Base-by-base conservation (phyloP, 768 basidiomycete genomes). In the Sporobolomyces pararoseus region DNA sequence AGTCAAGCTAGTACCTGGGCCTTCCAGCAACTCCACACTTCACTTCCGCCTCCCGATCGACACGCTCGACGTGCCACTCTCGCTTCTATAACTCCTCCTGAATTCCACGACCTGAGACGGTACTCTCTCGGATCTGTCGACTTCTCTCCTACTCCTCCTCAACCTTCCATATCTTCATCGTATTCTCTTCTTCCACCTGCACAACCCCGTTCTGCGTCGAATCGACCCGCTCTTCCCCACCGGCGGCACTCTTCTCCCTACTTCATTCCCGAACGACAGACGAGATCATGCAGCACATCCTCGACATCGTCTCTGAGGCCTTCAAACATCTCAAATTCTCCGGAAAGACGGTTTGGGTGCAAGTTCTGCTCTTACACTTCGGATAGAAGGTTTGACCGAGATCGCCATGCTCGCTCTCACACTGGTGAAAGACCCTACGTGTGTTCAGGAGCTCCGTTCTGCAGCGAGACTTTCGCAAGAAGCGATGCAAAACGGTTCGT, bases 81-180 rank as follows among this genome's bases (percentile, higher is more conserved):
- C 5, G 34, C 54, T 35, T 35, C 54, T n/a, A 14, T 55, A 4
- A 14, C 19, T 4, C 54, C 35, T 35, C 54, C 54, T 21, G 19
- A 55, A 4, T 55, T 55, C 54, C 13, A 55, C 54, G 54, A 55
- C 25, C 57, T 58, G n/a, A n/a, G 57, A 7, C 57, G 57, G 6
- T 58, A 58, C 37, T 58, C 57, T n/a, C 57, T 58, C 39, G 57
- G 12, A 6, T 42, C 57, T 37, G 7, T 12, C 54, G 31, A 17
- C 23, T 34, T 35, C 32, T 7, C 54, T 31, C 37, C 12, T 23
- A 4, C 5, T 9, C 42, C 57, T 39, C 12, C 7, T 16, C 37
- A 7, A 25, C n/a, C 57, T 35, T 25, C 57, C 9, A 44, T 29
- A n/a, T 21, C 57, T 25, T 39, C 19, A 35, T 23, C 34, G 21